Percentiles rank a stretch among this genome's conserved stretches.
Conservation (phyloP, 2,329 filamentous ascomycete genomes). For the Xylariales sp. region DNA sequence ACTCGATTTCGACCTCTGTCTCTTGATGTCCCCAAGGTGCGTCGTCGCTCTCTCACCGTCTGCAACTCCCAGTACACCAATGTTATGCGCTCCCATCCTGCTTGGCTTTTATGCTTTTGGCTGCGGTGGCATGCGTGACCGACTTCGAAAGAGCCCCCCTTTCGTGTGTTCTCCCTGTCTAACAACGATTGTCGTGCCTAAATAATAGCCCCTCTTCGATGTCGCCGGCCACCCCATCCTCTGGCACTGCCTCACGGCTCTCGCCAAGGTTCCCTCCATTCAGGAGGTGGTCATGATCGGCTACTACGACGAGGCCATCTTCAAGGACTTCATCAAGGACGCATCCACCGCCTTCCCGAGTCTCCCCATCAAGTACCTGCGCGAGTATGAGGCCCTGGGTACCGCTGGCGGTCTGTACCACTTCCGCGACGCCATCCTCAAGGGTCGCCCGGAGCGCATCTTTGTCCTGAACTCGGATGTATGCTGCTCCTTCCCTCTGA, state of each 20-base stretch:
- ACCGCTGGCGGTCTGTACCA: conserved; percentile 97
- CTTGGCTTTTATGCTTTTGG: too few relatives aligned
- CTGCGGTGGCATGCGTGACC: too few relatives aligned
- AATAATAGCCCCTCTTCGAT: conserved; percentile 82
- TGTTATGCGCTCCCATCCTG: too few relatives aligned
- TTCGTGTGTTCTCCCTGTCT: too few relatives aligned
- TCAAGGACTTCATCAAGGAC: conserved; percentile 97
- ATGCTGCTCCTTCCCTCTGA: conserved; percentile 95
- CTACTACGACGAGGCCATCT: conserved; percentile 96
- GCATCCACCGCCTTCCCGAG: conserved; percentile 78
- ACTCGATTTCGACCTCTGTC: conserved; percentile 93
- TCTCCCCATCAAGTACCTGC: conserved; percentile 88
- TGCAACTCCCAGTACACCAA: not conserved
- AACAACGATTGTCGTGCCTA: too few relatives aligned
- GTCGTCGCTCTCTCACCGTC: conserved; percentile 14
- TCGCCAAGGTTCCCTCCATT: conserved; percentile 84
- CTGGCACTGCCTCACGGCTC: conserved; percentile 91
- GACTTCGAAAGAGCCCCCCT: too few relatives aligned
- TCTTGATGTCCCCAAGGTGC: conserved; percentile 90
- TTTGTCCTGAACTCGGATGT: conserved; percentile 98
- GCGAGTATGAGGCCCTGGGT: conserved; percentile 94
- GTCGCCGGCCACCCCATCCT: conserved; percentile 98
- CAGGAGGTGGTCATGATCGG: conserved; percentile 97
- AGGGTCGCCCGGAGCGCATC: conserved; percentile 89
- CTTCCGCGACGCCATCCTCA: conserved; percentile 97